phyloP scores from a whole-genome alignment of 371 early-diverging fungal species.

The Mortierella sp. region DNA sequence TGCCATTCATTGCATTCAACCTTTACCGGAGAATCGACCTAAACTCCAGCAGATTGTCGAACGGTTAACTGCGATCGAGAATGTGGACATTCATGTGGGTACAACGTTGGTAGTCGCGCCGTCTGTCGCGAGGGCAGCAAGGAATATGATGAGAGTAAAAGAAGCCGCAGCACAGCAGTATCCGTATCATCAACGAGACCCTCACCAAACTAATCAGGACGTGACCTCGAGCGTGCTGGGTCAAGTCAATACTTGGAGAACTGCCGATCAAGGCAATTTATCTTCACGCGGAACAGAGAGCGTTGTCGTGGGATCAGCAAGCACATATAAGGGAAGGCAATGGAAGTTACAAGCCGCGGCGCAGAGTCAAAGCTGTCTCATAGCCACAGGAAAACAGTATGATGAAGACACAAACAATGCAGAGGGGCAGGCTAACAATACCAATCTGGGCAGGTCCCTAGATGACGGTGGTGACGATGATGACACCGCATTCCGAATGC shows the following conservation, averaged over 20 bases:
- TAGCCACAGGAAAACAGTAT: no score
- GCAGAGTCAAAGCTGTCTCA: no score
- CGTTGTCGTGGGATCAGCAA: constrained; percentile 22
- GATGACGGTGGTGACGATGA: constrained; percentile 1
- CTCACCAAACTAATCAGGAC: constrained; percentile 4
- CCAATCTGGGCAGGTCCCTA: neutral
- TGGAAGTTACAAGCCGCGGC: neutral
- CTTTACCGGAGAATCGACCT: constrained; percentile 30
- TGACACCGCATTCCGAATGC: constrained; percentile 29
- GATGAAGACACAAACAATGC: no score
- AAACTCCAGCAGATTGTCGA: constrained; percentile 35
- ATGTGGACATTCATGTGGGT: constrained; percentile 49
- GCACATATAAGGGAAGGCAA: constrained; percentile 24
- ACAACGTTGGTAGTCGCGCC: constrained; percentile 47
- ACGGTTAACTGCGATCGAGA: constrained; percentile 42
- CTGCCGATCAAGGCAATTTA: constrained; percentile 22
- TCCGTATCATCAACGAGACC: constrained; percentile 4
- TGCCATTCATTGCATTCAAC: constrained; percentile 50
- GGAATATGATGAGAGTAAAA: constrained; percentile 43
- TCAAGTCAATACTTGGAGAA: constrained; percentile 26
- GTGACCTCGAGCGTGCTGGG: constrained; percentile 23
- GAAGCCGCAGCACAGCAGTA: neutral
- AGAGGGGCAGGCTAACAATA: neutral
- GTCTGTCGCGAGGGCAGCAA: constrained; percentile 45
- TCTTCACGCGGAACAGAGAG: constrained; percentile 16